phyloP scores from a whole-genome alignment of 805 yeast species.

The Torulaspora indica region DNA sequence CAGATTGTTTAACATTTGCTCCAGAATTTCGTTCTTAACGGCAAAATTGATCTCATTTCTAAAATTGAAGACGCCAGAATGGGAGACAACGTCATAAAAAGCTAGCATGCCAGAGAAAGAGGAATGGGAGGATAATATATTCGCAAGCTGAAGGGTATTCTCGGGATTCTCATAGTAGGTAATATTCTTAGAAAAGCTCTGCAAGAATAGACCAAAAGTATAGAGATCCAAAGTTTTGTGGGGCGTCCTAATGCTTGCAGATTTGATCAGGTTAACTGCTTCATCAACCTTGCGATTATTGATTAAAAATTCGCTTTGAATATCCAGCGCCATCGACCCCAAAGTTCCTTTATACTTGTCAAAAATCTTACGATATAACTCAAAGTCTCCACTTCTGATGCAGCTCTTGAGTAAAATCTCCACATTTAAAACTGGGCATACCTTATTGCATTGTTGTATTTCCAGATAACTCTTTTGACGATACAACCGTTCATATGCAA shows the following conservation, averaged over 20 bases:
- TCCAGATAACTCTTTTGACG: slow-evolving; percentile 15
- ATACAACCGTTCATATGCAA: slow-evolving; percentile 24
- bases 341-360: slow-evolving; percentile 19
- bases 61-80: slow-evolving; percentile 11
- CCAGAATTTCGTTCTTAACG: slow-evolving; percentile 17
- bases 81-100: slow-evolving; percentile 18
- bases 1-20: slow-evolving; percentile 31
- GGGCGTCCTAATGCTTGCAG: slow-evolving; percentile 14
- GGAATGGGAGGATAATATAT: slow-evolving; percentile 25
- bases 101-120: slow-evolving; percentile 18
- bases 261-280: slow-evolving; percentile 18
- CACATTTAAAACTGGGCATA: slow-evolving; percentile 27
- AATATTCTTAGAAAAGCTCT: slow-evolving; percentile 18
- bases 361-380: slow-evolving; percentile 17
- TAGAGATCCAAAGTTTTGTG: slow-evolving; percentile 23
- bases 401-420: slow-evolving; percentile 26
- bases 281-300: slow-evolving; percentile 22
- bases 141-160: slow-evolving; percentile 30
- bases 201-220: slow-evolving; percentile 26
- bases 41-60: slow-evolving; percentile 7
- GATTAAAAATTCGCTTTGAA: slow-evolving; percentile 26
- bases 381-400: slow-evolving; percentile 26
- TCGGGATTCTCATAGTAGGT: slow-evolving; percentile 17
- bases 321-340: slow-evolving; percentile 13
- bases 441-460: slow-evolving; percentile 24